phyloP scores from a whole-genome alignment of 495 filamentous ascomycete species.

The Aspergillus asperescens region DNA sequence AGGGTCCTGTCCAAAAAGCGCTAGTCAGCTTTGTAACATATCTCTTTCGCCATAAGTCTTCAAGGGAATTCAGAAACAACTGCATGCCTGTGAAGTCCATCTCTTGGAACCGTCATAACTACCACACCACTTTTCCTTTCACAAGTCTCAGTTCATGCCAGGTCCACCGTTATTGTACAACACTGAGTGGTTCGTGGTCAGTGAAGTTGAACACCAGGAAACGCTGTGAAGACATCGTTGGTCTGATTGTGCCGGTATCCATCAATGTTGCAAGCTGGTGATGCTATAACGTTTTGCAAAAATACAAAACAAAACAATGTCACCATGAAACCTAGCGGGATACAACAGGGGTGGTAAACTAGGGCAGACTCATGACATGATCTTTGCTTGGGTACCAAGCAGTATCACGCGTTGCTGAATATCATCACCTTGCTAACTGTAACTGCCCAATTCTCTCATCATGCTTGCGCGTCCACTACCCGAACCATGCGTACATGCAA shows the following conservation, averaged over 20 bases:
- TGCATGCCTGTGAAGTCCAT: not conserved
- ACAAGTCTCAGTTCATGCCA: not conserved
- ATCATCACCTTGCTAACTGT: not conserved
- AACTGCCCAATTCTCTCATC: not conserved
- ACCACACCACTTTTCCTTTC: not conserved
- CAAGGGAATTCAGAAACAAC: not conserved
- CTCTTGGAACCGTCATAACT: not conserved
- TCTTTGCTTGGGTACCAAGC: conserved; percentile 13
- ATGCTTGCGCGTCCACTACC: not conserved
- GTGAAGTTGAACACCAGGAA: not conserved
- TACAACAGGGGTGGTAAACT: conserved; percentile 36
- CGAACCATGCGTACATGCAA: not conserved
- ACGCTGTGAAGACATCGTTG: not conserved
- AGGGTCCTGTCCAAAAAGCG: conserved; percentile 6
- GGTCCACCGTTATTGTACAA: conserved; percentile 7
- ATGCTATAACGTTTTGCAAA: not conserved
- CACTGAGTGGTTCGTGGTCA: not conserved
- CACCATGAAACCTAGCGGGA: conserved; percentile 47
- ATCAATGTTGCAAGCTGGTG: not conserved
- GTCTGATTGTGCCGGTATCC: not conserved
- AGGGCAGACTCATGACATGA: conserved; percentile 40
- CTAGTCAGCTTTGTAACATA: conserved; percentile 3
- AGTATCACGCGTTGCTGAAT: not conserved
- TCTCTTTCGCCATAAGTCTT: not conserved
- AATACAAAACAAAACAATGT: conserved; percentile 52